Evolutionary conservation across 305 asterid species (phyloP).

Genomic region (Solanum hybrid): DNA sequence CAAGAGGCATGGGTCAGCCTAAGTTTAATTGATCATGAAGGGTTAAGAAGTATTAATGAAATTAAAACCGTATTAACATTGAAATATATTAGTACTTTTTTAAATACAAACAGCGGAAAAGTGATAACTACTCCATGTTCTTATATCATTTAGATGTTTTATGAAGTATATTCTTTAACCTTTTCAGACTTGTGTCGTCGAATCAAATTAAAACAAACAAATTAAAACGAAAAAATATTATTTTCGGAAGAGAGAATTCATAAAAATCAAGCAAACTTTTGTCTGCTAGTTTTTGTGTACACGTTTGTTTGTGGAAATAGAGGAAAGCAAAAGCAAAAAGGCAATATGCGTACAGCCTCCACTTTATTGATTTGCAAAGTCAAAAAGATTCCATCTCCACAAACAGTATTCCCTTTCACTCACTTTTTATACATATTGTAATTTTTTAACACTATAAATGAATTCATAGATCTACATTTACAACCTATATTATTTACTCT

Average conservation of each 20-base stretch:
- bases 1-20: not conserved
- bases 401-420: not conserved
- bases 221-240: no score
- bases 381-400: not conserved
- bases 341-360: not conserved
- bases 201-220: not conserved
- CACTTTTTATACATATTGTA: not conserved
- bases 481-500: not conserved
- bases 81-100: not conserved
- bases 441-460: not conserved
- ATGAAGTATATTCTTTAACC: no score
- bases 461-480: not conserved
- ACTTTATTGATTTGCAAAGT: not conserved
- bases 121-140: no score
- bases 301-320: not conserved
- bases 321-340: slow-evolving; percentile 2
- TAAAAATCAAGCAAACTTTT: not conserved
- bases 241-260: not conserved
- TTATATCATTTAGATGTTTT: no score
- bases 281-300: not conserved
- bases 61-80: not conserved
- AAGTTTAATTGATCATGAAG: not conserved
- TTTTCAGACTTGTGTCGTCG: no score
- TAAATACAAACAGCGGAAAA: not conserved
- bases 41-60: not conserved